phyloP scores from a whole-genome alignment of 139 green algal genomes.

The Tetradesmus lagerheimii region DNA sequence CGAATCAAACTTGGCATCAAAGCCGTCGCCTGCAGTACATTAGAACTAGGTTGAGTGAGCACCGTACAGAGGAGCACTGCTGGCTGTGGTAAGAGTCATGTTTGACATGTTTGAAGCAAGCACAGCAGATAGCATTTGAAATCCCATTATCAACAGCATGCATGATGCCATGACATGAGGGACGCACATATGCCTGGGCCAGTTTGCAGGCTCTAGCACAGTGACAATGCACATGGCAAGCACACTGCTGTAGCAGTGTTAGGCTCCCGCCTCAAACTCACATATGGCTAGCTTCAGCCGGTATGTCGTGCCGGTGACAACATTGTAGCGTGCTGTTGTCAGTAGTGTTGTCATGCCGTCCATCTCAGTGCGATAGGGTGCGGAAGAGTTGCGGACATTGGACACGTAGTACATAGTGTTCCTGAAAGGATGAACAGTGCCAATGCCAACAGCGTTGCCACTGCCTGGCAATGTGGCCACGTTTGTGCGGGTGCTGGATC shows the following conservation, averaged over 20 bases:
- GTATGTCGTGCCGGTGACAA: neutral
- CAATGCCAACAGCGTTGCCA: neutral
- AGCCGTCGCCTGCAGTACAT: neutral
- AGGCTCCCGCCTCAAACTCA: neutral
- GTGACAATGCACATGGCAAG: too few species aligned
- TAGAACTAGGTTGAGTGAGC: too few species aligned
- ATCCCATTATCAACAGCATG: too few species aligned
- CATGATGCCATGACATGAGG: too few species aligned
- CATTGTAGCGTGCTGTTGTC: neutral
- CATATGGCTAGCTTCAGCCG: neutral
- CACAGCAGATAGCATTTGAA: too few species aligned
- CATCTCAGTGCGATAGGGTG: neutral
- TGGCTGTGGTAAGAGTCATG: too few species aligned
- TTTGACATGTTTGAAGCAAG: too few species aligned
- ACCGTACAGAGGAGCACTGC: too few species aligned
- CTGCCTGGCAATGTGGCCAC: neutral
- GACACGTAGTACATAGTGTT: neutral
- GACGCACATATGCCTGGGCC: too few species aligned
- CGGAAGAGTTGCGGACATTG: neutral
- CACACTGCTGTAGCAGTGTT: too few species aligned
- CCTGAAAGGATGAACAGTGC: neutral
- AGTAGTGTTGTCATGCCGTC: neutral
- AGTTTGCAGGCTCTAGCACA: too few species aligned
- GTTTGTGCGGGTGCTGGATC: neutral
- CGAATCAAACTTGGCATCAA: neutral